phyloP scores from a whole-genome alignment of 345 rosid genomes.

The Syzygium oleosum region DNA sequence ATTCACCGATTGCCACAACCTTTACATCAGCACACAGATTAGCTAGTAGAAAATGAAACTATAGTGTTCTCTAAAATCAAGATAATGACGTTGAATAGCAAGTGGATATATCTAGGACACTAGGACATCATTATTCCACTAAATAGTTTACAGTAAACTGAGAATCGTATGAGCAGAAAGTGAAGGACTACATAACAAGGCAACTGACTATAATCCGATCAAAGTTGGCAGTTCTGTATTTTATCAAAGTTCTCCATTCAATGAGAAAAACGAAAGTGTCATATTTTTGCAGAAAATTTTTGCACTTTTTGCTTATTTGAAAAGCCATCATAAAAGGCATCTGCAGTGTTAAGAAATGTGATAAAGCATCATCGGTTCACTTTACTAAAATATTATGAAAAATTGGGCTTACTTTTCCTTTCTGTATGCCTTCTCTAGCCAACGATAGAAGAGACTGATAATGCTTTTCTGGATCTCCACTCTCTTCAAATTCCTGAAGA shows the following conservation, averaged over 20 bases:
- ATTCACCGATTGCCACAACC: slow-evolving; percentile 97
- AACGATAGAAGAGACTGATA: slow-evolving; percentile 67
- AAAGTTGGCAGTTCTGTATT: not conserved
- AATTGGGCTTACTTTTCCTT: slow-evolving; percentile 63
- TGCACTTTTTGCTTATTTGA: not conserved
- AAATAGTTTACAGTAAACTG: not conserved
- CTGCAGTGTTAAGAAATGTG: not conserved
- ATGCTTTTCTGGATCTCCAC: slow-evolving; percentile 82
- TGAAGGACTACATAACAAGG: not conserved
- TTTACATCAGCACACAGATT: slow-evolving; percentile 8
- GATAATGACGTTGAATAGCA: not conserved
- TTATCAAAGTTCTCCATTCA: not conserved
- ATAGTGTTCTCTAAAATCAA: not conserved
- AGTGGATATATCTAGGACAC: not conserved
- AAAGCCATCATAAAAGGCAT: not conserved
- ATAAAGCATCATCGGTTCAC: not conserved
- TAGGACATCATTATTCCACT: not conserved
- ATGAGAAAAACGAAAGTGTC: not conserved
- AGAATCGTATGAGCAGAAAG: not conserved
- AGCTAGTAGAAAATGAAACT: not conserved
- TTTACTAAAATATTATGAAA: not conserved
- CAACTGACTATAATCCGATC: not conserved
- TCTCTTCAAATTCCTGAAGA: slow-evolving; percentile 82
- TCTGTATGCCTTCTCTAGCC: slow-evolving; percentile 77
- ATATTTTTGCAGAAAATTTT: not conserved